These are phyloP conservation scores for Termitomyces sp. DNA, from an alignment of 768 basidiomycete genomes.

Conservation along the genomic window DNA sequence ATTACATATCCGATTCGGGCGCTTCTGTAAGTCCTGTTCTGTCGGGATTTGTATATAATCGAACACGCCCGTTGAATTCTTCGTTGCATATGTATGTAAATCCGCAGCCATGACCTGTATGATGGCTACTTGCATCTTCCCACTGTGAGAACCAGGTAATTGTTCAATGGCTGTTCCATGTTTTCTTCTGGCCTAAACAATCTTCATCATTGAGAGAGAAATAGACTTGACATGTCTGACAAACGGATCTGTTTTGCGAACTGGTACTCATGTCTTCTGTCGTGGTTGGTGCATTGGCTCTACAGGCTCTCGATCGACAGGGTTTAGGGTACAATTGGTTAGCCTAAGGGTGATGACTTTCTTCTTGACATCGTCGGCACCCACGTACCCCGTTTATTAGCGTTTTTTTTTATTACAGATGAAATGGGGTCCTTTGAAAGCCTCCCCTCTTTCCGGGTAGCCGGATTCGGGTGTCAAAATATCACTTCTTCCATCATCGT, in stretches of 20 bases:
- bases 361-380: not conserved
- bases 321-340: not conserved
- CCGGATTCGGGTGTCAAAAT: slow-evolving; percentile 12
- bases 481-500: slow-evolving; percentile 6
- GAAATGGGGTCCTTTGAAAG: not conserved
- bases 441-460: slow-evolving; percentile 6
- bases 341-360: not conserved
- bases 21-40: not conserved
- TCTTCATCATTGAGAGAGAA: not conserved
- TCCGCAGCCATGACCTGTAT: slow-evolving; percentile 2
- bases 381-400: not conserved
- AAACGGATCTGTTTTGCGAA: not conserved
- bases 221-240: not conserved
- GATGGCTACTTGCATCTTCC: not conserved
- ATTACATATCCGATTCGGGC: not conserved
- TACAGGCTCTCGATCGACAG: not conserved
- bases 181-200: not conserved
- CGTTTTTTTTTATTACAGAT: not conserved
- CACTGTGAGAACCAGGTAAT: slow-evolving; percentile 4
- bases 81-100: not conserved
- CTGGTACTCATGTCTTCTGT: not conserved
- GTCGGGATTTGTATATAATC: slow-evolving; percentile 3
- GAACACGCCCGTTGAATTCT: not conserved
- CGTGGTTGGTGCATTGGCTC: not conserved
- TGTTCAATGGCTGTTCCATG: not conserved